These are phyloP conservation scores for Cerioporus squamosus DNA, from an alignment of 1,284 basidiomycete genomes.

Conservation along the genomic window DNA sequence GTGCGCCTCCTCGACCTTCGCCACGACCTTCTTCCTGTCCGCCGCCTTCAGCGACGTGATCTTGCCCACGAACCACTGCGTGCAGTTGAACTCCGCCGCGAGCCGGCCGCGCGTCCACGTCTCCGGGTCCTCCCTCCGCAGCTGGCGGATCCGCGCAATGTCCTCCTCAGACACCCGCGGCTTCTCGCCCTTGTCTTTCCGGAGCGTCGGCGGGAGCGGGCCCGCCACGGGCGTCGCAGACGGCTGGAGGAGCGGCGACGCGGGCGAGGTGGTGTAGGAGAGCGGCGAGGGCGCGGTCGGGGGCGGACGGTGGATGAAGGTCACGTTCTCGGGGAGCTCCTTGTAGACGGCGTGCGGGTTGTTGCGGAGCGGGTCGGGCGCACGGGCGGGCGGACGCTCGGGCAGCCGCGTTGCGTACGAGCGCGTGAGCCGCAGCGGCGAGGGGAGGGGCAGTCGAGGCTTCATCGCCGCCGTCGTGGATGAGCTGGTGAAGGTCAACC, in stretches of 20 bases:
- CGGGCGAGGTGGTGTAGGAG: conserved; percentile 68
- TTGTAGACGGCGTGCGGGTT: conserved; percentile 60
- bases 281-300: conserved; percentile 71
- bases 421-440: conserved; percentile 21
- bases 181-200: conserved; percentile 35
- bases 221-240: conserved; percentile 38
- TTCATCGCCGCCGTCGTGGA: conserved; percentile 20
- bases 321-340: conserved; percentile 59
- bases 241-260: conserved; percentile 64
- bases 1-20: conserved; percentile 35
- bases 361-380: conserved; percentile 66
- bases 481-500: neutral
- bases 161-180: conserved; percentile 53
- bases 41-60: conserved; percentile 35
- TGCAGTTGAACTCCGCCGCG: conserved; percentile 43
- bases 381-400: conserved; percentile 60
- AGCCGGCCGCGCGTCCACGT: conserved; percentile 39
- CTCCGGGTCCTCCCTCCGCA: conserved; percentile 47
- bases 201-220: conserved; percentile 48
- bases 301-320: conserved; percentile 80
- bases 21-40: conserved; percentile 29
- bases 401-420: conserved; percentile 51
- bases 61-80: conserved; percentile 39
- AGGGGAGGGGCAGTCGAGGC: conserved; percentile 21
- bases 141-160: conserved; percentile 57